A percentile compares a stretch with the other conserved stretches of the same genome.
phyloP scores from a whole-genome alignment of 805 yeast genomes.

The Candida dajiaensis region DNA sequence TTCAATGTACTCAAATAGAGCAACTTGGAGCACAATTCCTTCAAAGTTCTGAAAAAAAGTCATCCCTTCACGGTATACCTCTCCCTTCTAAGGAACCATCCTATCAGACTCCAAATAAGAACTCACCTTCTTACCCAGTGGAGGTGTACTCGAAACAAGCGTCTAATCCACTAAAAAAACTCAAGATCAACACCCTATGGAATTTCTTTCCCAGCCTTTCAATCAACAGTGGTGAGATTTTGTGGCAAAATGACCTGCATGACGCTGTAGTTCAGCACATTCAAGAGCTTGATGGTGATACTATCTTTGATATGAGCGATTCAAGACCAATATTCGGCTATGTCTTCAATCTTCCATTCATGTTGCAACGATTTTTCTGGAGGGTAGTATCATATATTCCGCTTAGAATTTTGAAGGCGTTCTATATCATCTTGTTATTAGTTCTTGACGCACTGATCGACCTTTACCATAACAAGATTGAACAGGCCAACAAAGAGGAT shows the following conservation, averaged over 20 bases:
- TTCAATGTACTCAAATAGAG: not conserved
- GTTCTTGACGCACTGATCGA: conserved; percentile 9
- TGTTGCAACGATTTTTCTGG: conserved; percentile 10
- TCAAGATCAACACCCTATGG: not conserved
- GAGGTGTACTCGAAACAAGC: not conserved
- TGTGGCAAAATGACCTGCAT: not conserved
- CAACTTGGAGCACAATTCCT: not conserved
- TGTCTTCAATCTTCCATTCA: conserved; percentile 6
- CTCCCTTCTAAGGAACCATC: not conserved
- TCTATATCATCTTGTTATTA: conserved; percentile 6
- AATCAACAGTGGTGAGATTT: not conserved
- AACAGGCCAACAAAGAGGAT: not conserved
- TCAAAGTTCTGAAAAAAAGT: not conserved
- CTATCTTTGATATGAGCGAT: not conserved
- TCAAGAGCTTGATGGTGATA: not conserved
- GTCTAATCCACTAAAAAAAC: not conserved
- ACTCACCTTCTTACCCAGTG: not conserved
- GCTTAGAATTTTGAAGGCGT: conserved; percentile 5
- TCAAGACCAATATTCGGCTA: conserved; percentile 7
- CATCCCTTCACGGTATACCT: conserved; percentile 6
- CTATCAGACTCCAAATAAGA: not conserved
- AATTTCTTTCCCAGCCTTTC: not conserved
- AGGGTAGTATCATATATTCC: conserved; percentile 11
- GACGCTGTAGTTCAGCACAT: not conserved
- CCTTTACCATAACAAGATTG: not conserved